Conservation (phyloP, 1,139 yeast species). For the Arxiozyma slooffiae region DNA sequence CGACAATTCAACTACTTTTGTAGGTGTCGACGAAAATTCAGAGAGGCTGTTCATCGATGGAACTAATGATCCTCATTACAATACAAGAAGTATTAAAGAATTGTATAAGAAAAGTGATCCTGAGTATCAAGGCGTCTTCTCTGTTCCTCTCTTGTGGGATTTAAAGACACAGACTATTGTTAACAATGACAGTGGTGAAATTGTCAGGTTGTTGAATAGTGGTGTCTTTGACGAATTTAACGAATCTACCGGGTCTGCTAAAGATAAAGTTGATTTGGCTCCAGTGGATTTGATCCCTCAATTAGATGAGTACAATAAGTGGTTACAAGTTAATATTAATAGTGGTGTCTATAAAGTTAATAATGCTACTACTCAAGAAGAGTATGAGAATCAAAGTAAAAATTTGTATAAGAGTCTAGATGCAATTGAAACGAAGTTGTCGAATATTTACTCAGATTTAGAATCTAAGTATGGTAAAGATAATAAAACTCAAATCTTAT, state of each 20-base stretch:
- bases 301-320: slow-evolving; percentile 7
- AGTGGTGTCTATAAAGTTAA: slow-evolving; percentile 9
- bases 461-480: not conserved
- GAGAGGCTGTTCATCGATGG: slow-evolving; percentile 11
- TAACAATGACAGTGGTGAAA: slow-evolving; percentile 11
- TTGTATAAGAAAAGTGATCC: slow-evolving; percentile 7
- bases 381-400: slow-evolving; percentile 5
- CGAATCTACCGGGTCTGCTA: slow-evolving; percentile 1
- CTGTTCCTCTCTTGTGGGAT: slow-evolving; percentile 12
- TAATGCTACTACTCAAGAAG: slow-evolving; percentile 6
- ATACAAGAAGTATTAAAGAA: slow-evolving; percentile 7
- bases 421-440: slow-evolving; percentile 6
- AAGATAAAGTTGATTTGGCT: slow-evolving; percentile 7
- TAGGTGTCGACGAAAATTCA: slow-evolving; percentile 6
- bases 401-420: slow-evolving; percentile 6
- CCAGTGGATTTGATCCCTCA: slow-evolving; percentile 8
- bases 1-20: slow-evolving; percentile 7
- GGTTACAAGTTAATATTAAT: slow-evolving; percentile 9
- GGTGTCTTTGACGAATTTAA: slow-evolving; percentile 6
- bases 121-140: slow-evolving; percentile 7
- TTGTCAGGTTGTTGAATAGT: slow-evolving; percentile 9
- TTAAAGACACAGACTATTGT: slow-evolving; percentile 10
- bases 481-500: slow-evolving; percentile 14
- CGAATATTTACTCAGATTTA: slow-evolving; percentile 2
- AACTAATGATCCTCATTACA: slow-evolving; percentile 10